Percentiles rank a stretch among this genome's conserved stretches.
These are phyloP conservation scores for Raphanus raphanistrum DNA, from an alignment of 345 rosid genomes.

Conservation along the genomic window DNA sequence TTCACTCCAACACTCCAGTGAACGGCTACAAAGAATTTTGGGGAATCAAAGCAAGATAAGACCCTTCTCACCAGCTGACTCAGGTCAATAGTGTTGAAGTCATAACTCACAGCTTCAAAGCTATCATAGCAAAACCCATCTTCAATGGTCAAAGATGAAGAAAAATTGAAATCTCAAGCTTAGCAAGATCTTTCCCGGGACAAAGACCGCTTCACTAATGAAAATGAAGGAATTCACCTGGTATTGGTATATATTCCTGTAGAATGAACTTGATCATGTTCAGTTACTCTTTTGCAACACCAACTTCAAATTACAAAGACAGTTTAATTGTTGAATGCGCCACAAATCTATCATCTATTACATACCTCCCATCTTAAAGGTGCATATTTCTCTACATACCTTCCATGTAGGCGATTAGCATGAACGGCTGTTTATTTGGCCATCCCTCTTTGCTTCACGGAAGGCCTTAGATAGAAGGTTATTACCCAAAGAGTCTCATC, in stretches of 20 bases:
- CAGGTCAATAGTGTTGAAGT: not conserved
- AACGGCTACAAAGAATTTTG: too few species aligned
- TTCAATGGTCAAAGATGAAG: slow-evolving; percentile 46
- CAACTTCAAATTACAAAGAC: not conserved
- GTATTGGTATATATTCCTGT: slow-evolving; percentile 56
- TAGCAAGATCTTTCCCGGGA: slow-evolving; percentile 87
- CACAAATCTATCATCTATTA: not conserved
- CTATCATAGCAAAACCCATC: not conserved
- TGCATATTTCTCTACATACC: slow-evolving; percentile 56
- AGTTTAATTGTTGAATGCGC: not conserved
- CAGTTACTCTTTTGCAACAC: not conserved
- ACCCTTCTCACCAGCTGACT: too few species aligned
- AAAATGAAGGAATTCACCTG: slow-evolving; percentile 76
- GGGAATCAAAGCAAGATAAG: not conserved
- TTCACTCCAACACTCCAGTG: too few species aligned
- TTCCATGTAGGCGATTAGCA: slow-evolving; percentile 1
- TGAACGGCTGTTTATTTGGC: slow-evolving; percentile 55
- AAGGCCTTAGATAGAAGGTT: slow-evolving; percentile 73
- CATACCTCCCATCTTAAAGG: slow-evolving; percentile 92
- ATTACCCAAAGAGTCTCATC: slow-evolving; percentile 73
- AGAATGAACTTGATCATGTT: not conserved
- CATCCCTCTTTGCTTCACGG: slow-evolving; percentile 66
- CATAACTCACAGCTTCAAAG: not conserved
- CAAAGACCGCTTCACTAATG: slow-evolving; percentile 75
- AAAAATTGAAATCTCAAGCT: slow-evolving; percentile 70